Base-by-base conservation (phyloP, 768 basidiomycete species). In the Serendipita sp. region DNA sequence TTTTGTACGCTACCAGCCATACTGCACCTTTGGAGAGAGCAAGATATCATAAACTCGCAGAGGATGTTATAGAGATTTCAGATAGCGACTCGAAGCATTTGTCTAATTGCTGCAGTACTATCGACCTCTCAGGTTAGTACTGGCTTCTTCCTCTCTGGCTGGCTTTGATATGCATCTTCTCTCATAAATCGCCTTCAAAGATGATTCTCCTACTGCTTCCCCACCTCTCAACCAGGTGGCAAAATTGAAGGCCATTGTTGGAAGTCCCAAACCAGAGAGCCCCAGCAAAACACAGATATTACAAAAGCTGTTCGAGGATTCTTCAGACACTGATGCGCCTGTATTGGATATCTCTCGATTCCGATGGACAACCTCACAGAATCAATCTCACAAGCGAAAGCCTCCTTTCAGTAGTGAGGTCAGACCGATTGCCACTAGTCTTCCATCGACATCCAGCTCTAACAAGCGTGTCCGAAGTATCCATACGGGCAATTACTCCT, bases 51-150 rank as follows among this genome's bases (percentile, higher is more conserved):
- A 37, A n/a, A 60, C 8, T 28, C 28, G 24, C 56, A 38, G 16
- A 60, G 28, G 56, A 60, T 30, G 35, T 60, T n/a, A 60, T 60
- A 28, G 56, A 60, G 30, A 24, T 60, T 35, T 60, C 56, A 37
- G 56, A 60, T n/a, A 35, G 35, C 18, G 28, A 32, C 35, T 60
- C 56, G 24, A n/a, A 35, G 35, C 56, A 8, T 10, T 11, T 10
- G 35, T 53, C 56, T 60, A n/a, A 24, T 24, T 24, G 18, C 37
- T 28, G 56, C 56, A 37, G 56, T 34, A 60, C 32, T 35, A 65
- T 45, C 35, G 15, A 58, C 30, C 18, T 58, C 32, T 58, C 32
- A 10, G 65, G 38, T 65, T 38, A 45, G 65, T 45, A 11, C 8
- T 35, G 10, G 4, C 24, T 8, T 38, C 35, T 10, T n/a, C 10